Conservation (phyloP, 441 rosid genomes). For the Erodium texanum region DNA sequence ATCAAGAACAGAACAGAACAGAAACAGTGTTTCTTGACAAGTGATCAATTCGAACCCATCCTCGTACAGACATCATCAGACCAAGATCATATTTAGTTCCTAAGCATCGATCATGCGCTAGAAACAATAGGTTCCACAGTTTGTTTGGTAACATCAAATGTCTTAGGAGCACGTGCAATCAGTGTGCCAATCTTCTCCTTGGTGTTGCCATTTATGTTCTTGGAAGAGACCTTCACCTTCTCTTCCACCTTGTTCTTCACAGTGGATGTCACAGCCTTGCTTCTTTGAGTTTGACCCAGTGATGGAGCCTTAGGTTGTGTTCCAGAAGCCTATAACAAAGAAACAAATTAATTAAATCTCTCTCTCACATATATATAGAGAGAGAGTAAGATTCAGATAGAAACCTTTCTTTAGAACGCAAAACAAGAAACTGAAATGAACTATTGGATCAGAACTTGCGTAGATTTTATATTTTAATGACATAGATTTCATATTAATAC, state of each 20-base stretch:
- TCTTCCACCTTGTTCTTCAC: constrained; percentile 6
- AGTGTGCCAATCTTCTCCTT: constrained; percentile 22
- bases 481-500: not conserved
- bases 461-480: too few relatives aligned
- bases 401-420: too few relatives aligned
- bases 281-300: constrained; percentile 10
- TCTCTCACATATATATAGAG: too few relatives aligned
- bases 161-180: too few relatives aligned
- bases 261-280: constrained; percentile 1
- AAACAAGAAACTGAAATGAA: too few relatives aligned
- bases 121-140: constrained; percentile 8
- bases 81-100: not conserved
- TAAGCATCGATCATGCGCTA: not conserved
- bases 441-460: too few relatives aligned
- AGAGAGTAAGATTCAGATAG: too few relatives aligned
- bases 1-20: not conserved
- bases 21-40: not conserved
- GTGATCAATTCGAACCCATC: not conserved
- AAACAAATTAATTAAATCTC: too few relatives aligned
- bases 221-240: constrained; percentile 14
- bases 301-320: constrained; percentile 15
- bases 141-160: constrained; percentile 16
- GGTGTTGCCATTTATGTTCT: constrained; percentile 2
- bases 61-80: not conserved
- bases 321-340: not conserved